These are phyloP conservation scores for Actinidia arguta DNA, from an alignment of 179 eudicot genomes.

Conservation along the genomic window DNA sequence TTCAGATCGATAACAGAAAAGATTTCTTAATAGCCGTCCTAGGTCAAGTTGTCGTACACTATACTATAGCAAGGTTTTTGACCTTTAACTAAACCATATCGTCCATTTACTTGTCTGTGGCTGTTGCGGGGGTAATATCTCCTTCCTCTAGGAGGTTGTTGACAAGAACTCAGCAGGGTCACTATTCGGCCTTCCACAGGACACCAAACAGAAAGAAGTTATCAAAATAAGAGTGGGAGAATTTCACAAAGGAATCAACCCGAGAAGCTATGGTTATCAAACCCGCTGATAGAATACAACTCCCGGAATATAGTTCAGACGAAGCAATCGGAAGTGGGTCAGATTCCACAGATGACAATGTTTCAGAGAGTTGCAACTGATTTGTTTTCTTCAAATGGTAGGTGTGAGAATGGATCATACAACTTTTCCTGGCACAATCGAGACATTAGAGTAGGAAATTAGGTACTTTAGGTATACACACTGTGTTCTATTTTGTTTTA, in stretches of 20 bases:
- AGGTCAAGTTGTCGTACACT: too few species aligned
- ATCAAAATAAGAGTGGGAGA: constrained; percentile 78
- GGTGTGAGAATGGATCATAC: constrained; percentile 14
- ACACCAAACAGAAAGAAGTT: constrained; percentile 66
- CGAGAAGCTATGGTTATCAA: constrained; percentile 71
- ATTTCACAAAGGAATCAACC: constrained; percentile 76
- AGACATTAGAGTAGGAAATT: neutral
- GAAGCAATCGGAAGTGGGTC: constrained; percentile 67
- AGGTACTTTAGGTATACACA: too few species aligned
- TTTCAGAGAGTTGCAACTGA: constrained; percentile 49
- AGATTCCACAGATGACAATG: constrained; percentile 71
- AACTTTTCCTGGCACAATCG: neutral
- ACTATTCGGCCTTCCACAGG: constrained; percentile 79
- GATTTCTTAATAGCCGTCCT: too few species aligned
- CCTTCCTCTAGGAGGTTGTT: constrained; percentile 34
- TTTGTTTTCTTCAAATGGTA: constrained; percentile 45
- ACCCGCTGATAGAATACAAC: constrained; percentile 68
- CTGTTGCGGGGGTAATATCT: constrained; percentile 47
- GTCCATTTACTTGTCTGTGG: neutral
- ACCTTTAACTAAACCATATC: neutral
- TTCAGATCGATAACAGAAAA: too few species aligned
- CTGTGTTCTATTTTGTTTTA: too few species aligned
- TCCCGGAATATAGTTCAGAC: constrained; percentile 57
- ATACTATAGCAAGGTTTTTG: neutral
- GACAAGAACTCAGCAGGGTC: constrained; percentile 36